Percentiles rank a stretch among this genome's conserved stretches.
These are phyloP conservation scores for Prunus salicina DNA, from an alignment of 306 rosid species.

Conservation along the genomic window DNA sequence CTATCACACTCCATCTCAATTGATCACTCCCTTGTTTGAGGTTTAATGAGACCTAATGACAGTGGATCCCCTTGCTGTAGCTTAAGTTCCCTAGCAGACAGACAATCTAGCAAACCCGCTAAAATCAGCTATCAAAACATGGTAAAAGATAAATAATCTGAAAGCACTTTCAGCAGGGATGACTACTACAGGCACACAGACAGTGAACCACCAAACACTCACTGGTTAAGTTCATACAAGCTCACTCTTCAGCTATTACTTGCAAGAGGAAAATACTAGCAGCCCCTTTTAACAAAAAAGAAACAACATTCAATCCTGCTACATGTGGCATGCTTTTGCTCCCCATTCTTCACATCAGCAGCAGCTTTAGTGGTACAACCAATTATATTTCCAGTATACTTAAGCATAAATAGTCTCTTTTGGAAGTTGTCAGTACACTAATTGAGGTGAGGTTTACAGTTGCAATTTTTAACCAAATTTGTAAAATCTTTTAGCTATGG, in stretches of 20 bases:
- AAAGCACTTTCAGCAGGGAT: not conserved
- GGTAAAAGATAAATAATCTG: not conserved
- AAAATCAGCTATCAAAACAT: not conserved
- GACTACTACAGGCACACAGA: not conserved
- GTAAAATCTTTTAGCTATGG: not conserved
- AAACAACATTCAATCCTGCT: not conserved
- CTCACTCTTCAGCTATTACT: not conserved
- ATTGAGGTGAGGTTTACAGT: not conserved
- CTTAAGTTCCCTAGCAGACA: not conserved
- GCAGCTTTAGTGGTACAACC: not conserved
- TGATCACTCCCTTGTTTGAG: not conserved
- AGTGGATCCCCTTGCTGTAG: not conserved
- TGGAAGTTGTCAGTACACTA: not conserved
- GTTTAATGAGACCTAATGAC: not conserved
- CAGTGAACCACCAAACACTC: not conserved
- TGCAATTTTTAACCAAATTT: not conserved
- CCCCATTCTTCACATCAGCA: not conserved
- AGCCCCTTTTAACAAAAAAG: not conserved
- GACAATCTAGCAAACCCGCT: not conserved
- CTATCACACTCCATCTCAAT: not conserved
- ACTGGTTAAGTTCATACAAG: not conserved
- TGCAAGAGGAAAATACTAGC: not conserved
- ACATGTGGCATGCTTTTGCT: not conserved
- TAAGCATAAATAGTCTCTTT: not conserved
- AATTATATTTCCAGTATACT: not conserved